Conservation (phyloP, 2,329 filamentous ascomycete genomes). For the Thelonectria blattea region DNA sequence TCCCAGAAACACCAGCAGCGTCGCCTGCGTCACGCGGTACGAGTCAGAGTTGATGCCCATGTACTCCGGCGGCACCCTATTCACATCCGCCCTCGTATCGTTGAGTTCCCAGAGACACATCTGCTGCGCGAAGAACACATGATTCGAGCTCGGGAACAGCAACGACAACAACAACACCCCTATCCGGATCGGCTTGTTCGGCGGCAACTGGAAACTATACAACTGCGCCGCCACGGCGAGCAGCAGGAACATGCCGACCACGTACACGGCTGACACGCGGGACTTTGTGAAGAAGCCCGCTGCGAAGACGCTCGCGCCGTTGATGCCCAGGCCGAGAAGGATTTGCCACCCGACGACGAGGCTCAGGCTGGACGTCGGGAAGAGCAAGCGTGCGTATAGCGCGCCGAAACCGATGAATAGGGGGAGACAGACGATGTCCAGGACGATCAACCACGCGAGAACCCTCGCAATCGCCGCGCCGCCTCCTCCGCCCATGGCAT, state of each 20-base stretch:
- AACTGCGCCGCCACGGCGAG: slow-evolving; percentile 34
- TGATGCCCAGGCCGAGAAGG: slow-evolving; percentile 58
- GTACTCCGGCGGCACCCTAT: slow-evolving; percentile 12
- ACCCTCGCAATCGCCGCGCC: slow-evolving; percentile 32
- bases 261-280: slow-evolving; percentile 40
- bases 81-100: slow-evolving; percentile 13
- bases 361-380: slow-evolving; percentile 38
- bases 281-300: slow-evolving; percentile 47
- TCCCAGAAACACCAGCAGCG: slow-evolving; percentile 42
- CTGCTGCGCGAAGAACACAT: slow-evolving; percentile 34
- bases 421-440: slow-evolving; percentile 41
- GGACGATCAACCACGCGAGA: slow-evolving; percentile 36
- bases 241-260: slow-evolving; percentile 38
- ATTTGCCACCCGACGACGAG: slow-evolving; percentile 53
- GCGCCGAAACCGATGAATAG: slow-evolving; percentile 48
- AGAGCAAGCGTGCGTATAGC: slow-evolving; percentile 42
- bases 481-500: slow-evolving; percentile 58
- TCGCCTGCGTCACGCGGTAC: slow-evolving; percentile 35
- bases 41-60: slow-evolving; percentile 23
- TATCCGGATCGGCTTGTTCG: slow-evolving; percentile 5
- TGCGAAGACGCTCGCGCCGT: slow-evolving; percentile 67
- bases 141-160: slow-evolving; percentile 34
- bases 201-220: slow-evolving; percentile 22
- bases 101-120: slow-evolving; percentile 32
- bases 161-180: slow-evolving; percentile 21